These are phyloP conservation scores for Scedosporium boydii DNA, from an alignment of 2,329 filamentous ascomycete species.

Conservation along the genomic window DNA sequence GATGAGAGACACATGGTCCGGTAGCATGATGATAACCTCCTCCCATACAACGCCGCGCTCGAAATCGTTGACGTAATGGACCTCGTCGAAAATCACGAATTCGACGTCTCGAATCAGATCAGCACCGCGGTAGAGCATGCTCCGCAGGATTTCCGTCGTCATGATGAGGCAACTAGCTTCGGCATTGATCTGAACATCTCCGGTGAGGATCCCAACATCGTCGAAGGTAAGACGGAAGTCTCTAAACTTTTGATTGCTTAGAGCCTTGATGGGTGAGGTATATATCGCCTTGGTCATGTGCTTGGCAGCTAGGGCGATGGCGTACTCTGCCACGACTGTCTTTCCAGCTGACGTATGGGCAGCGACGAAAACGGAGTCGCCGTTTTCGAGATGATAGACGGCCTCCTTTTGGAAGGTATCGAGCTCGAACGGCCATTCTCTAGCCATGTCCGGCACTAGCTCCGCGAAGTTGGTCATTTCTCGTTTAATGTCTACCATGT, in stretches of 20 bases:
- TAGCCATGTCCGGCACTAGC: slow-evolving; percentile 90
- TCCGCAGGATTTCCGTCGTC: slow-evolving; percentile 96
- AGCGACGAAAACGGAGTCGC: slow-evolving; percentile 95
- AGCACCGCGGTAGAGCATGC: slow-evolving; percentile 95
- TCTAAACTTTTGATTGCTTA: slow-evolving; percentile 97
- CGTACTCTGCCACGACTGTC: slow-evolving; percentile 96
- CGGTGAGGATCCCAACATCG: slow-evolving; percentile 92
- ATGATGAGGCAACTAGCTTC: slow-evolving; percentile 98
- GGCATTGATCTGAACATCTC: slow-evolving; percentile 94
- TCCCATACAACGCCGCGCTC: slow-evolving; percentile 98
- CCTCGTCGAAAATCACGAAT: slow-evolving; percentile 98
- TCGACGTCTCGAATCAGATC: slow-evolving; percentile 96
- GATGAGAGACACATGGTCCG: slow-evolving; percentile 92
- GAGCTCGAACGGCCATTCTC: slow-evolving; percentile 92
- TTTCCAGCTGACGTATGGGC: slow-evolving; percentile 97
- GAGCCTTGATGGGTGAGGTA: slow-evolving; percentile 93
- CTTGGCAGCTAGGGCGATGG: slow-evolving; percentile 89
- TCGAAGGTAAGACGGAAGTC: slow-evolving; percentile 88
- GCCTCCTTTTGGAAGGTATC: slow-evolving; percentile 99
- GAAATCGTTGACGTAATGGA: slow-evolving; percentile 95
- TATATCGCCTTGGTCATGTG: slow-evolving; percentile 99
- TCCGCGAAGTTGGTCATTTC: slow-evolving; percentile 92
- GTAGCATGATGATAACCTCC: slow-evolving; percentile 98
- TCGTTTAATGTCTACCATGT: slow-evolving; percentile 93
- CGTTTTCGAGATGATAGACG: slow-evolving; percentile 91